These are phyloP conservation scores for Aspergillus avenaceus DNA, from an alignment of 495 filamentous ascomycete genomes.

Conservation along the genomic window DNA sequence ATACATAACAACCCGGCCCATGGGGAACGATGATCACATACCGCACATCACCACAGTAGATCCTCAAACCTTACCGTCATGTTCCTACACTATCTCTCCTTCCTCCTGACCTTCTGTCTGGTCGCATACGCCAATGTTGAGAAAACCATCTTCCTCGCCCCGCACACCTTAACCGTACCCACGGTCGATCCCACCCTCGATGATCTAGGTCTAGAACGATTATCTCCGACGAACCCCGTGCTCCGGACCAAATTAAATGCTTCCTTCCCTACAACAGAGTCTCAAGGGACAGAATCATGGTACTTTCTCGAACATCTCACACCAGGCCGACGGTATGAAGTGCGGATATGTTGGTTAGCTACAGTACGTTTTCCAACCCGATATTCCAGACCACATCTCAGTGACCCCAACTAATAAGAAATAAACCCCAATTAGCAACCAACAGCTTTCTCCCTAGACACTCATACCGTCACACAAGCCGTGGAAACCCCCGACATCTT, in stretches of 20 bases:
- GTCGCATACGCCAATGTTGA: slow-evolving; percentile 67
- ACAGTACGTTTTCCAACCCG: slow-evolving; percentile 56
- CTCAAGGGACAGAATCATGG: slow-evolving; percentile 72
- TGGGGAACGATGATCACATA: background rate
- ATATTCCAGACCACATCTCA: background rate
- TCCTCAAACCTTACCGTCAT: slow-evolving; percentile 16
- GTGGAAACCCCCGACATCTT: slow-evolving; percentile 59
- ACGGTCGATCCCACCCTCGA: slow-evolving; percentile 54
- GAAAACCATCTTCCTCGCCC: slow-evolving; percentile 84
- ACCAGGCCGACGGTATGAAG: slow-evolving; percentile 78
- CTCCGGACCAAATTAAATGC: slow-evolving; percentile 60
- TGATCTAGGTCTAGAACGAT: slow-evolving; percentile 58
- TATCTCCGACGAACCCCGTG: slow-evolving; percentile 53
- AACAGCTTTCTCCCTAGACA: slow-evolving; percentile 68
- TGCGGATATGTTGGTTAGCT: slow-evolving; percentile 90
- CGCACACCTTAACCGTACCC: slow-evolving; percentile 49
- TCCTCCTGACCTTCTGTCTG: slow-evolving; percentile 29
- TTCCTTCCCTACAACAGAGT: slow-evolving; percentile 55
- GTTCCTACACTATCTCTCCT: slow-evolving; percentile 15
- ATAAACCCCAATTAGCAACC: slow-evolving; percentile 63
- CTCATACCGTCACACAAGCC: slow-evolving; percentile 54
- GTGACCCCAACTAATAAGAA: background rate
- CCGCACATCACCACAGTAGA: background rate
- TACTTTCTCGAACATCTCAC: slow-evolving; percentile 72
- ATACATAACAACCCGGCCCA: no score